Base-by-base conservation (phyloP, 352 stramenopile species). In the Salisapilia sapeloensis region DNA sequence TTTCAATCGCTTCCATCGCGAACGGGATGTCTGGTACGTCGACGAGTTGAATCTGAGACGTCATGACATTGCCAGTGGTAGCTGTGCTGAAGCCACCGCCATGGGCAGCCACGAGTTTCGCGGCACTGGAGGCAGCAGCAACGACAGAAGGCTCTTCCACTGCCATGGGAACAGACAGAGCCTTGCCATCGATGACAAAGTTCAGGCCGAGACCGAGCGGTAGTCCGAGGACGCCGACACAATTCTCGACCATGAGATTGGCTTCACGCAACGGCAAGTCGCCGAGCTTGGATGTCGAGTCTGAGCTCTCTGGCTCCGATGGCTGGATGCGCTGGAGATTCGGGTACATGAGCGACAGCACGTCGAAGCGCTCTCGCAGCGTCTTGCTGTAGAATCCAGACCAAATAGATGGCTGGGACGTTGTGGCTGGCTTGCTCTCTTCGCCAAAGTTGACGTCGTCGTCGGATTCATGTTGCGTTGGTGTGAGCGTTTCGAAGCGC, bases 241-340 rank as follows among this genome's bases (percentile, higher is more conserved):
- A 87, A 53, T 92, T 92, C 44, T 92, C 76, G 35, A 92, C 87
- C 72, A 92, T 92, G 34, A 82, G 50, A 40, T 92, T 86, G 36
- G 76, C 76, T 2, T 60, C 80, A 20, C 64, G 66, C 42, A 84
- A 48, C 11, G 70, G 62, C 34, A 92, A 51, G 24, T 85, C 65
- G 12, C 72, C 72, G 11, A 84, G 48, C 37, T 69, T 72, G 8
- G 53, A 11, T 2, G n/a, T 12, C 3, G 35, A 12, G 4, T 25
- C 19, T 11, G 13, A 15, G 2, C 18, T 29, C 14, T 13, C 22
- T 17, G 35, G 21, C 29, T 50, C 35, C 29, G 45, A 34, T 12
- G 54, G 38, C 33, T 64, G 63, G 24, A 66, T 33, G 7, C 52
- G 66, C 35, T 61, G 54, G 22, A 86, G 49, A 6, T 54, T 52